Base-by-base conservation (phyloP, 2,329 filamentous ascomycete species). In the Annulohypoxylon truncatum region DNA sequence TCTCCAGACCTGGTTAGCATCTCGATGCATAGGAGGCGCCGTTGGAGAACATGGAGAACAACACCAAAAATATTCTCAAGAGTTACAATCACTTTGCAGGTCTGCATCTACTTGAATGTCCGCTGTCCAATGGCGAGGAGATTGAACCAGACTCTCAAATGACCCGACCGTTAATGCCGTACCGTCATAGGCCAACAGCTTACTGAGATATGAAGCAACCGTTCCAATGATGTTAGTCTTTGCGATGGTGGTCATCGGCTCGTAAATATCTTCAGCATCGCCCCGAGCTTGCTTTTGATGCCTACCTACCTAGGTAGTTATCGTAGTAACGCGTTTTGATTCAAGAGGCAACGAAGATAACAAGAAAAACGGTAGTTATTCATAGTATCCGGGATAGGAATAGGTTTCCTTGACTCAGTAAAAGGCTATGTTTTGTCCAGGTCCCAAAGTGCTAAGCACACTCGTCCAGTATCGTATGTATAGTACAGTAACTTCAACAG, bases 91-190 rank as follows among this genome's bases (percentile, higher is more conserved):
- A 31, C 44, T 55, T 54, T 56, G 40, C 42, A 35, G 42, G 38
- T 52, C 29, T 47, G 48, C 67, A 62, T 65, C n/a, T 31, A 35
- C 50, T 61, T 24, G 42, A 52, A 61, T 67, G 24, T n/a, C 50
- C 42, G 18, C 47, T 33, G 10, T 26, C 53, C 58, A 61, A 58
- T 60, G 4, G 22, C 10, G n/a, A 8, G 20, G 10, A 35, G 4
- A 29, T 15, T 22, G 12, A 57, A 44, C 42, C 20, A 31, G 18
- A 42, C 31, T 46, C 8, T 44, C 7, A 15, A 10, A 48, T 58
- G 31, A 35, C 35, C 18, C 50, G 26, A 48, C 51, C 9, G 10
- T 48, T 33, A 26, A 55, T 29, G 18, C 18, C 18, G 15, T 48
- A 44, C 55, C 42, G 48, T 35, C 55, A 59, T 55, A 29, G 24